Conservation (phyloP, 2,329 filamentous ascomycete species). For the Alternaria consortialis region DNA sequence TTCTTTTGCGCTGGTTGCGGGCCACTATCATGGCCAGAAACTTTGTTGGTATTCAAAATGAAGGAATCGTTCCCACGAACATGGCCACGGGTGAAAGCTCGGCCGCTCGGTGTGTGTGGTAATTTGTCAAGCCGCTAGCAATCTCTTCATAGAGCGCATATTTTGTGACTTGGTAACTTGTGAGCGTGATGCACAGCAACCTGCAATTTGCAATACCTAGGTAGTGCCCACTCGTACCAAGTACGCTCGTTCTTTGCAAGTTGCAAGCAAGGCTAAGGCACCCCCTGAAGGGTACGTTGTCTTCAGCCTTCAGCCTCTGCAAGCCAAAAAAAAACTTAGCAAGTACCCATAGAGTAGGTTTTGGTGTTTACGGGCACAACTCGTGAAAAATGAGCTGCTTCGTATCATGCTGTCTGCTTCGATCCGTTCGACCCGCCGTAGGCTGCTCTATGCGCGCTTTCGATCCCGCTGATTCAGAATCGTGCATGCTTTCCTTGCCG, state of each 20-base stretch:
- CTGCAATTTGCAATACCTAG: constrained; percentile 2
- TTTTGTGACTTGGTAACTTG: neutral
- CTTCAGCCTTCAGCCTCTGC: too few relatives aligned
- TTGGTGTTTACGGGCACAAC: too few relatives aligned
- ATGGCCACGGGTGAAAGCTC: constrained; percentile 21
- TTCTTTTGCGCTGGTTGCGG: constrained; percentile 1
- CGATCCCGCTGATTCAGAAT: constrained; percentile 13
- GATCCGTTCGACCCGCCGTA: constrained; percentile 7
- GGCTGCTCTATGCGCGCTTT: constrained; percentile 10
- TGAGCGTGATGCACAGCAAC: constrained; percentile 8
- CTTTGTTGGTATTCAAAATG: constrained; percentile 22
- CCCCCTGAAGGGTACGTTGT: too few relatives aligned
- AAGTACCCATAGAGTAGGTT: too few relatives aligned
- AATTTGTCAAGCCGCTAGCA: constrained; percentile 17
- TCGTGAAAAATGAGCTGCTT: too few relatives aligned
- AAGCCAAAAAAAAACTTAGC: too few relatives aligned
- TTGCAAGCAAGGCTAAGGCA: too few relatives aligned
- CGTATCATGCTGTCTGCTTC: neutral
- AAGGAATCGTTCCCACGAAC: constrained; percentile 23
- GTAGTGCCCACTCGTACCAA: neutral
- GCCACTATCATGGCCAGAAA: constrained; percentile 24
- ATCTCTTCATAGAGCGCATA: constrained; percentile 11
- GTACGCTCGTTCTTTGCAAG: too few relatives aligned
- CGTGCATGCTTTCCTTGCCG: constrained; percentile 13
- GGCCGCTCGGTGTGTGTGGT: constrained; percentile 13